Evolutionary conservation across 768 basidiomycete genomes (phyloP), one percentile per base, ranked within the genome.

Genomic region (Leucogyrophana mollusca): DNA sequence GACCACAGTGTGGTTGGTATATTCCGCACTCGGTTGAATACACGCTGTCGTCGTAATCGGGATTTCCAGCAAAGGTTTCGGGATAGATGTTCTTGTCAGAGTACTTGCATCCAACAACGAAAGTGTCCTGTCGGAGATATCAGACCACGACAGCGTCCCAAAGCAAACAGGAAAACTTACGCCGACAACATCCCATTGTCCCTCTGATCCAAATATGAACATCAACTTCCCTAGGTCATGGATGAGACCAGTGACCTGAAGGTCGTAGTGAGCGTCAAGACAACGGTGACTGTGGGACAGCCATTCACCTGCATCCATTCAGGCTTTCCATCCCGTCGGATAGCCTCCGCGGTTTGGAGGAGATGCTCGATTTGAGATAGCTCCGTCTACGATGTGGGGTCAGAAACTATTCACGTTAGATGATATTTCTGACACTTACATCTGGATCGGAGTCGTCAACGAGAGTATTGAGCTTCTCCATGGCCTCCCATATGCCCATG

Each of bases 161-260:
- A n/a, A n/a, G n/a, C n/a, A 17, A 36, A 27, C 9, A 24, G 39
- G 40, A 8, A 40, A 35, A 74, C 73, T 57, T 66, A 87, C 87
- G 40, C 92, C 93, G 21, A 95, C 93, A 40, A 94, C 92, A 52
- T 93, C 92, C 93, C 93, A 95, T 68, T 94, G 92, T 5, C 92
- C 92, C 61, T 90, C 74, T 2, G 89, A 87, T 22, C 83, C 87
- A 60, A 91, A 92, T 52, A 94, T 75, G 62, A 83, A 80, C 11
- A 94, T 67, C 4, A 95, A 76, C 63, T 95, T 95, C 44, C 93
- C 93, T 38, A 94, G 79, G 64, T 94, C 92, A 57, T 94, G 92
- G 33, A 93, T 77, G 16, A 94, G 78, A 3, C 91, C 91, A 23
- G 87, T 80, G 46, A 91, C 79, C 73, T n/a, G n/a, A n/a, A 80